These are phyloP conservation scores for Pseudogymnoascus sp. DNA, from an alignment of 2,329 filamentous ascomycete species.

Conservation along the genomic window DNA sequence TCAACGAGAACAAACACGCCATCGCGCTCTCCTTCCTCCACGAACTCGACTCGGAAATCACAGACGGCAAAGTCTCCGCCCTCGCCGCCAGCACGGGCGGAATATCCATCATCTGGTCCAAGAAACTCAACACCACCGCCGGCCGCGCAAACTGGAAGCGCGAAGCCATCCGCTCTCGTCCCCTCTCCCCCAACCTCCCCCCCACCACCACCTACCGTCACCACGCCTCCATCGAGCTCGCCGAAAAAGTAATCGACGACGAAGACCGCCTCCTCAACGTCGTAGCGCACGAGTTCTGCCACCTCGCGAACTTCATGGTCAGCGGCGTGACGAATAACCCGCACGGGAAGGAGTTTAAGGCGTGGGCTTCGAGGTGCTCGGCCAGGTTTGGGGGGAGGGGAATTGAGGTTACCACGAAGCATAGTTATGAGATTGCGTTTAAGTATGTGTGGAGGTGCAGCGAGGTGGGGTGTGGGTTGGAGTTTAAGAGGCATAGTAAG, in stretches of 20 bases:
- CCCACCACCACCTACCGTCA: constrained; percentile 38
- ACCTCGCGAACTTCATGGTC: constrained; percentile 87
- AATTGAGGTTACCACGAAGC: constrained; percentile 80
- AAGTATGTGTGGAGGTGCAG: constrained; percentile 83
- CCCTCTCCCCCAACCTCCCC: constrained; percentile 15
- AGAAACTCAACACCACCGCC: constrained; percentile 73
- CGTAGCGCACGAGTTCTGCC: constrained; percentile 94
- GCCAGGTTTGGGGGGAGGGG: constrained; percentile 53
- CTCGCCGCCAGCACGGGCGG: constrained; percentile 62
- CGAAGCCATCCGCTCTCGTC: constrained; percentile 42
- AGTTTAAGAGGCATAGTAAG: constrained; percentile 79
- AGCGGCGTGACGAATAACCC: constrained; percentile 67
- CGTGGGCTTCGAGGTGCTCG: constrained; percentile 57
- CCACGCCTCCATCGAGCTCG: constrained; percentile 76
- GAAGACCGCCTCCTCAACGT: constrained; percentile 77
- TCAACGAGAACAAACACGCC: constrained; percentile 55
- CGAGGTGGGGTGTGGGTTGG: constrained; percentile 50
- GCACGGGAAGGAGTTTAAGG: constrained; percentile 79
- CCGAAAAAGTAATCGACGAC: constrained; percentile 78
- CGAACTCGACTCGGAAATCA: constrained; percentile 63
- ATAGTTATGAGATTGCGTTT: constrained; percentile 83
- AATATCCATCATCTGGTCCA: constrained; percentile 66
- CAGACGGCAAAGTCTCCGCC: constrained; percentile 50
- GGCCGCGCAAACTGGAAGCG: constrained; percentile 68
- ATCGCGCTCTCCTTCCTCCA: constrained; percentile 58